Evolutionary conservation across 306 rosid genomes (phyloP).

Genomic region (Hippophae rhamnoides): DNA sequence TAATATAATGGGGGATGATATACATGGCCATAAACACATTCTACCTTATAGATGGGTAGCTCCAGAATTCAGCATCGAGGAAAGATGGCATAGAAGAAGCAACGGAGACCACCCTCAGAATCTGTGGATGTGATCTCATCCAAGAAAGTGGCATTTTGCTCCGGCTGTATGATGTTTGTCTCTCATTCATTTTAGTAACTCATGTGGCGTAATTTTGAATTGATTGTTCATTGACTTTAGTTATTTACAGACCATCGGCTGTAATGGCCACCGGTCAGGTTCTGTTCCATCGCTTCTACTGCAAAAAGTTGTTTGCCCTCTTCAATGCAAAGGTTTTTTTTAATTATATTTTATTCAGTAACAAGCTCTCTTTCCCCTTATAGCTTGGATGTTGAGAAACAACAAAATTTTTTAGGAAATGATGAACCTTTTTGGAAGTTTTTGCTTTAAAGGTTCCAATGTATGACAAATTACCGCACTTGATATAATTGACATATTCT

Average conservation of each 20-base stretch:
- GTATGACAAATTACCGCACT: background rate
- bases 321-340: conserved; percentile 91
- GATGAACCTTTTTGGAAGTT: background rate
- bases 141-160: conserved; percentile 97
- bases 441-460: background rate
- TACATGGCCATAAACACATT: conserved; percentile 85
- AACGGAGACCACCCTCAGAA: conserved; percentile 69
- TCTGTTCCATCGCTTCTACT: conserved; percentile 83
- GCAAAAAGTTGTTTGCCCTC: conserved; percentile 92
- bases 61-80: conserved; percentile 59
- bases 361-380: background rate
- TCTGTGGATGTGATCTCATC: conserved; percentile 88
- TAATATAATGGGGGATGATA: conserved; percentile 34
- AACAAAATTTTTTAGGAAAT: background rate
- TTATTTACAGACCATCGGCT: conserved; percentile 73
- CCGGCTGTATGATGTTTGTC: conserved; percentile 43
- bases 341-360: too few species aligned
- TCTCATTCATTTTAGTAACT: background rate
- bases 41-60: conserved; percentile 65
- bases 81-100: conserved; percentile 76
- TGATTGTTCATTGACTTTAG: conserved; percentile 11
- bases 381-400: background rate
- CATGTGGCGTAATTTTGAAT: background rate
- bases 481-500: background rate
- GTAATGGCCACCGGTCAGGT: conserved; percentile 99